Conservation (phyloP, 495 filamentous ascomycete species). For the Chaetomium cochliodes region DNA sequence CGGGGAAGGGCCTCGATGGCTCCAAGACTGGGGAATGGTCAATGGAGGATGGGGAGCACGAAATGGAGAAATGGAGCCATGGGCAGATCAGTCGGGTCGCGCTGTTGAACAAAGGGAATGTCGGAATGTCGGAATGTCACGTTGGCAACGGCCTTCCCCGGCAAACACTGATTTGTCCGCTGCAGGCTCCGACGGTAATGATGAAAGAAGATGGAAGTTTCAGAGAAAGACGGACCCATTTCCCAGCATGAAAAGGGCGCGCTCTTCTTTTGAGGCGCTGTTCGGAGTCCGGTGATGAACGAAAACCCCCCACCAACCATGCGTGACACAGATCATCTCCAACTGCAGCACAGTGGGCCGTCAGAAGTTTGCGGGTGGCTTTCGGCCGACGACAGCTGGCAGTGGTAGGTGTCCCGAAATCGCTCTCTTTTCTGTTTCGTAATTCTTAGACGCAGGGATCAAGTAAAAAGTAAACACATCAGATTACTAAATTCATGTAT, state of each 20-base stretch:
- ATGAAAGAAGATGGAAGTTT: background rate
- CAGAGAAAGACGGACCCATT: background rate
- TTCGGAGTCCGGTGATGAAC: background rate
- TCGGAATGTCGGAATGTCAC: background rate
- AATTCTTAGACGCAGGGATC: too few species aligned
- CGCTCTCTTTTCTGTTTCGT: too few species aligned
- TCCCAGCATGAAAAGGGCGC: background rate
- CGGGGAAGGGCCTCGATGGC: conserved; percentile 4
- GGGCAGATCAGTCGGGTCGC: too few species aligned
- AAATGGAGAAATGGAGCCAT: background rate
- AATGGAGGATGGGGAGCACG: background rate
- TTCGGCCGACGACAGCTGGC: background rate
- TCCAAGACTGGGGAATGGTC: background rate
- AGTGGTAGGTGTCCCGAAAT: too few species aligned
- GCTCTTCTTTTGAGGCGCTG: conserved; percentile 3
- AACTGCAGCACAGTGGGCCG: background rate
- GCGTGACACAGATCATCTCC: background rate
- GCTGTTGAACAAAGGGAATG: background rate
- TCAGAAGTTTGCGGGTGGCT: background rate
- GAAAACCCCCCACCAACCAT: background rate
- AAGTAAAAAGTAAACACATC: too few species aligned
- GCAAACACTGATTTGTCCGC: background rate
- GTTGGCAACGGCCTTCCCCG: background rate
- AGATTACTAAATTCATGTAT: too few species aligned
- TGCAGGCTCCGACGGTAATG: background rate